These are phyloP conservation scores for Cercospora sojina DNA, from an alignment of 2,329 filamentous ascomycete species.

Conservation along the genomic window DNA sequence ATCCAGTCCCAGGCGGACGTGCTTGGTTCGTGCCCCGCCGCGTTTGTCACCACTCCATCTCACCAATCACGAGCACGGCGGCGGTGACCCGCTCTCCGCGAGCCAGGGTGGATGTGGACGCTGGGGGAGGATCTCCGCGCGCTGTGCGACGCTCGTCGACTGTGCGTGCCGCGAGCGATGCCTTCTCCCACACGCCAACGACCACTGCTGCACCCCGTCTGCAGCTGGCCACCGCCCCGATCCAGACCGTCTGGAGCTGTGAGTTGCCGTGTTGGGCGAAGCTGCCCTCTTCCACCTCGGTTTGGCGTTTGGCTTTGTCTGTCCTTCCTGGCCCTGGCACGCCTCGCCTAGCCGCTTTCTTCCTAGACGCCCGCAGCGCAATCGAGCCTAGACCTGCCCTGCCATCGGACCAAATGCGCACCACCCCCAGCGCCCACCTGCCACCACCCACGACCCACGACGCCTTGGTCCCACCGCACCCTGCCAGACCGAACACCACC, in stretches of 20 bases:
- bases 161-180: background rate
- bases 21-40: background rate
- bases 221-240: background rate
- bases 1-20: background rate
- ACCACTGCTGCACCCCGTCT: background rate
- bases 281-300: background rate
- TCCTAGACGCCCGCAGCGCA: background rate
- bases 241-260: background rate
- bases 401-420: background rate
- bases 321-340: background rate
- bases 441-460: background rate
- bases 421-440: background rate
- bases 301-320: background rate
- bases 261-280: background rate
- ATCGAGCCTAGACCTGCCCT: slow-evolving; percentile 1
- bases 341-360: slow-evolving; percentile 1
- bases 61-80: background rate
- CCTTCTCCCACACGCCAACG: background rate
- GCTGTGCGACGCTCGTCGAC: background rate
- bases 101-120: background rate
- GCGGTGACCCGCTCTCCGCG: background rate
- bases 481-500: background rate
- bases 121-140: background rate
- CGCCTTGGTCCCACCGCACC: background rate
- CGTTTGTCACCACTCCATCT: background rate